These are phyloP conservation scores for Paraphaeosphaeria sporulosa DNA, from an alignment of 2,329 filamentous ascomycete genomes.

Conservation along the genomic window DNA sequence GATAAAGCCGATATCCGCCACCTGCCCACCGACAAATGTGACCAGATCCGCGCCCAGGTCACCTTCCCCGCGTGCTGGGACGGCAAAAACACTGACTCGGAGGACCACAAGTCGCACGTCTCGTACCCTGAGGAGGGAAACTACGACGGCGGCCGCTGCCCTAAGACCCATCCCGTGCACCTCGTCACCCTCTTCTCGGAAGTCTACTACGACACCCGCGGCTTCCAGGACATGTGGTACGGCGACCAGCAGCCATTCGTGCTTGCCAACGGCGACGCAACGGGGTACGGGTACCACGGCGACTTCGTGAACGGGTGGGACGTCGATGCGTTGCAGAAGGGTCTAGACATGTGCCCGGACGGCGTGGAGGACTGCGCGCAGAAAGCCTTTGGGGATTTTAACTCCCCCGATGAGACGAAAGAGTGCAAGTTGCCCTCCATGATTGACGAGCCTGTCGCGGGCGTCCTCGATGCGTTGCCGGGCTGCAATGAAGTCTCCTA, in stretches of 20 bases:
- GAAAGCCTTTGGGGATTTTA: constrained; percentile 51
- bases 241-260: constrained; percentile 60
- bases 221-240: constrained; percentile 57
- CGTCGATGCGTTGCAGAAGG: constrained; percentile 67
- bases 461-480: constrained; percentile 57
- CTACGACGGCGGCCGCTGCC: constrained; percentile 62
- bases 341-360: constrained; percentile 71
- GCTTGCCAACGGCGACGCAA: constrained; percentile 72
- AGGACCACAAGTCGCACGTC: constrained; percentile 69
- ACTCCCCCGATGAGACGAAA: constrained; percentile 38
- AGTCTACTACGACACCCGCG: constrained; percentile 61
- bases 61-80: constrained; percentile 80
- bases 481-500: constrained; percentile 64
- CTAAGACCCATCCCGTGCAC: constrained; percentile 60
- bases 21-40: constrained; percentile 75
- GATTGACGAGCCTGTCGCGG: constrained; percentile 55
- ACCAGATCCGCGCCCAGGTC: constrained; percentile 70
- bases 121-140: constrained; percentile 60
- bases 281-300: constrained; percentile 73
- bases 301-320: constrained; percentile 80
- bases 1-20: constrained; percentile 53
- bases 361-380: constrained; percentile 49
- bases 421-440: constrained; percentile 59
- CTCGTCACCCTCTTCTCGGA: constrained; percentile 67
- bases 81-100: constrained; percentile 64